A percentile compares a stretch with the other conserved stretches of the same genome.
These are phyloP conservation scores for Populus davidiana DNA, from an alignment of 345 rosid species.

Conservation along the genomic window DNA sequence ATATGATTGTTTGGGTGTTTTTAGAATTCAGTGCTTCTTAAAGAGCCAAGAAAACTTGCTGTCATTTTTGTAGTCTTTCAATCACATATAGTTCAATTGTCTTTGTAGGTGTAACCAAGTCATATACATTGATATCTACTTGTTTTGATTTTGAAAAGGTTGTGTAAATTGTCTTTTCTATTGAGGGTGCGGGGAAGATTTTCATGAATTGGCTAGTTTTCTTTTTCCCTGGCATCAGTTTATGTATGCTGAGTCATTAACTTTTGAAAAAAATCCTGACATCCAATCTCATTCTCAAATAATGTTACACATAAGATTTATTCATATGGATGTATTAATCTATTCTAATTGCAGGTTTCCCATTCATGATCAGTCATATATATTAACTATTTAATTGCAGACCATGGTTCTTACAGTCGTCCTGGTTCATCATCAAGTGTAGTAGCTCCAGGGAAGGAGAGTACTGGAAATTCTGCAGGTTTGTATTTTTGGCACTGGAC, in stretches of 20 bases:
- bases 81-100: not conserved
- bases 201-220: not conserved
- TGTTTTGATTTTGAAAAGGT: not conserved
- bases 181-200: not conserved
- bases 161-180: not conserved
- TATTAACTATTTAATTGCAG: conserved; percentile 41
- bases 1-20: not conserved
- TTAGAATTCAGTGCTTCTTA: not conserved
- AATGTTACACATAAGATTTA: not conserved
- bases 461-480: conserved; percentile 45
- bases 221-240: not conserved
- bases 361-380: not conserved
- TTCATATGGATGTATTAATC: not conserved
- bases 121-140: not conserved
- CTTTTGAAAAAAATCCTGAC: not conserved
- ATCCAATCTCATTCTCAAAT: not conserved
- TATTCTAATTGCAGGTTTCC: not conserved
- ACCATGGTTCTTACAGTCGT: conserved; percentile 40
- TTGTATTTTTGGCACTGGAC: conserved; percentile 21
- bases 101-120: not conserved
- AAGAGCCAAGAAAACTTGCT: not conserved
- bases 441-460: conserved; percentile 40
- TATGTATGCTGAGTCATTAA: too few relatives aligned
- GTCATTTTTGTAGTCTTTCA: not conserved
- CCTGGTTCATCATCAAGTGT: conserved; percentile 59